A percentile compares a stretch with the other conserved stretches of the same genome.
These are phyloP conservation scores for Mortierella sp. DNA, from an alignment of 371 early-diverging fungal genomes.

Conservation along the genomic window DNA sequence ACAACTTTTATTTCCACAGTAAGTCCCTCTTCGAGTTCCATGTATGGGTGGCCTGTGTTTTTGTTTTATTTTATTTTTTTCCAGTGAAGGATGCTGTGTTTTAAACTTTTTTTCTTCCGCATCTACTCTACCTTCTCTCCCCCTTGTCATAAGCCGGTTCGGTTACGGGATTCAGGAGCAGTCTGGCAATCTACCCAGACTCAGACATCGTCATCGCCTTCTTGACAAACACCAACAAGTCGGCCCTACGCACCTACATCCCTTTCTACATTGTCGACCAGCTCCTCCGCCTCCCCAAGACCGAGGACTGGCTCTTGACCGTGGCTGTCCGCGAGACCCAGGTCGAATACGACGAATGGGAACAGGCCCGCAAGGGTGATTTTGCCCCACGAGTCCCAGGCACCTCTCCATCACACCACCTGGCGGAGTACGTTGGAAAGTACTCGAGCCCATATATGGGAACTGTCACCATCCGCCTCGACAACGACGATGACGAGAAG, in stretches of 20 bases:
- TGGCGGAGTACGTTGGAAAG: slow-evolving; percentile 12
- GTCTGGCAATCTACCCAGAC: slow-evolving; percentile 24
- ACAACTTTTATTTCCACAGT: slow-evolving; percentile 17
- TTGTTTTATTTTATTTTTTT: background rate
- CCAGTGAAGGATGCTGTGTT: background rate
- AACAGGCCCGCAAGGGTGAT: background rate
- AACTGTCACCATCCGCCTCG: slow-evolving; percentile 1
- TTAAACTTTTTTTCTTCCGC: too few relatives aligned
- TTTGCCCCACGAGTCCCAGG: slow-evolving; percentile 19
- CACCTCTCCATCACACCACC: slow-evolving; percentile 9
- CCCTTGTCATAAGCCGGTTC: slow-evolving; percentile 12
- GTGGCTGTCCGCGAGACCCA: background rate
- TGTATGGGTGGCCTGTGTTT: background rate
- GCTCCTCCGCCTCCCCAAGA: slow-evolving; percentile 24
- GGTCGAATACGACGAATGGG: background rate
- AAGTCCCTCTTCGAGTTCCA: background rate
- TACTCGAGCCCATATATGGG: slow-evolving; percentile 19
- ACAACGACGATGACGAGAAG: background rate
- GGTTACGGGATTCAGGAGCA: slow-evolving; percentile 5
- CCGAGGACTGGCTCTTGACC: slow-evolving; percentile 22
- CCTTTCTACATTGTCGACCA: slow-evolving; percentile 27
- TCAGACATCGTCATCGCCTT: slow-evolving; percentile 28
- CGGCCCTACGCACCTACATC: background rate
- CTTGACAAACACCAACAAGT: slow-evolving; percentile 16
- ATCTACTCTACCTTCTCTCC: background rate